Conservation (phyloP, 179 eudicot species). For the Gypsophila paniculata region DNA sequence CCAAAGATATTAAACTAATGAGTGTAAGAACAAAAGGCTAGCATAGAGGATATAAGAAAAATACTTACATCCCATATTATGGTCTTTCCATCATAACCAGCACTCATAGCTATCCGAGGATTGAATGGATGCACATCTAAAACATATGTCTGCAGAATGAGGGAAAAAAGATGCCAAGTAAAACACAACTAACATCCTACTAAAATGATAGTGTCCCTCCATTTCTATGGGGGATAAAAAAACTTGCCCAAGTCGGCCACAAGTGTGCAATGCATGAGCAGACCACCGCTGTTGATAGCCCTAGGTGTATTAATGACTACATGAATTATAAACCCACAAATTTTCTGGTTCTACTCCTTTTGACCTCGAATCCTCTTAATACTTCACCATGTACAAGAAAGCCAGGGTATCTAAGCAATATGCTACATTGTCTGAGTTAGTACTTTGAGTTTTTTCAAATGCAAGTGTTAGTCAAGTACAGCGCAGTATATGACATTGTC, state of each 20-base stretch:
- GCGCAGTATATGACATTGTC: background rate
- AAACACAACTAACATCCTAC: no score
- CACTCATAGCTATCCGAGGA: slow-evolving; percentile 99
- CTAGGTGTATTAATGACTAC: background rate
- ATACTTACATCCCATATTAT: slow-evolving; percentile 96
- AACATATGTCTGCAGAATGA: slow-evolving; percentile 70
- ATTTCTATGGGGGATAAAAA: background rate
- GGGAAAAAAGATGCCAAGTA: slow-evolving; percentile 11
- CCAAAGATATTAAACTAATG: slow-evolving; percentile 12
- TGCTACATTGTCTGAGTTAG: background rate
- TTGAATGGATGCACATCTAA: slow-evolving; percentile 96
- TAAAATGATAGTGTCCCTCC: background rate
- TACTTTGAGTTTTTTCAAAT: background rate
- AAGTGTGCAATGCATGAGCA: slow-evolving; percentile 5
- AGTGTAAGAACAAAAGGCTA: slow-evolving; percentile 1
- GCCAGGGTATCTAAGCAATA: slow-evolving; percentile 4
- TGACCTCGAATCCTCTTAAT: background rate
- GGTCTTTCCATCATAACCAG: slow-evolving; percentile 97
- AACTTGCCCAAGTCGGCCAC: background rate
- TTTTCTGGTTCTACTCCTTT: background rate
- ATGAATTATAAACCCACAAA: background rate
- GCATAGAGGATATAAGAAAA: slow-evolving; percentile 13
- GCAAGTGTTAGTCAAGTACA: background rate
- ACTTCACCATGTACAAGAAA: background rate
- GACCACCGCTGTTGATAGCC: background rate